phyloP scores from a whole-genome alignment of 805 yeast genomes.

The Teunomyces aglyptinius region DNA sequence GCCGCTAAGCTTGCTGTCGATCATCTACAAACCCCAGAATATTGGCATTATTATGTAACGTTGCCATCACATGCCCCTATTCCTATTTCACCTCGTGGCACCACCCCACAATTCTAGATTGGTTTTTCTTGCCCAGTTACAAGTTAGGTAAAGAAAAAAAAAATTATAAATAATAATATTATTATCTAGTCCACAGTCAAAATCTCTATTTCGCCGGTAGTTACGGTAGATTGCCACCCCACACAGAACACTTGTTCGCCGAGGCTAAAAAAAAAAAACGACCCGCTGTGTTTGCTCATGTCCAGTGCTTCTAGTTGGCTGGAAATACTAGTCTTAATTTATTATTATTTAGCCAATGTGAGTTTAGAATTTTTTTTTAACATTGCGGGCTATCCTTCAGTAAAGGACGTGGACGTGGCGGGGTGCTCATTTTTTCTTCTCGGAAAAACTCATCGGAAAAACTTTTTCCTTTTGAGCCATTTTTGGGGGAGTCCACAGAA shows the following conservation, averaged over 20 bases:
- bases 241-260: neutral
- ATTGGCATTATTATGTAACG: too few relatives aligned
- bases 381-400: too few relatives aligned
- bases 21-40: too few relatives aligned
- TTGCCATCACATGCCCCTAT: conserved; percentile 1
- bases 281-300: neutral
- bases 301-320: too few relatives aligned
- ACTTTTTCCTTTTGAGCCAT: neutral
- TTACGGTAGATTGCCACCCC: neutral
- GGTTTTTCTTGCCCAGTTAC: neutral
- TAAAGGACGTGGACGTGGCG: too few relatives aligned
- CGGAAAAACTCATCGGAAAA: conserved; percentile 4
- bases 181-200: neutral
- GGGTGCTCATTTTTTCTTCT: too few relatives aligned
- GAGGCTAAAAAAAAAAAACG: neutral
- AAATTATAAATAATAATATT: neutral
- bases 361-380: too few relatives aligned
- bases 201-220: neutral
- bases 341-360: too few relatives aligned
- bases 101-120: conserved; percentile 4
- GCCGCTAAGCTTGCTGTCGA: too few relatives aligned
- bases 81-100: conserved; percentile 3
- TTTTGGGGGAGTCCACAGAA: neutral
- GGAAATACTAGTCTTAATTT: too few relatives aligned
- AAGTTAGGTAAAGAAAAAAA: neutral